Base-by-base conservation (phyloP, 441 rosid genomes). In the Arabidopsis hybrid region DNA sequence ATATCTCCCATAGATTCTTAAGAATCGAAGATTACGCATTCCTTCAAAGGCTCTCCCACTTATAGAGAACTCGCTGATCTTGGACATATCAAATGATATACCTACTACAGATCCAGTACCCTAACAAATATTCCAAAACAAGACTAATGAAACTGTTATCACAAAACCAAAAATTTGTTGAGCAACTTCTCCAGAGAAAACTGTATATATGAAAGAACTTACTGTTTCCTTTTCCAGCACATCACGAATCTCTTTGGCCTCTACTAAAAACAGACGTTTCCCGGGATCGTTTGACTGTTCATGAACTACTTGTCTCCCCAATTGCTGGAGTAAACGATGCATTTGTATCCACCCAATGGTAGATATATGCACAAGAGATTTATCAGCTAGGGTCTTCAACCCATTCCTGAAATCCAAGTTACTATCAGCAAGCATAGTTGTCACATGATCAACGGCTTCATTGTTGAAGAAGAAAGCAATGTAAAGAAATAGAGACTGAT, bases 401-500 rank as follows among this genome's bases (percentile, higher is more conserved):
- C 62, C 61, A 31, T 9, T 11, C 13, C 29, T 5, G n/a, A 52
- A 11, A 40, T 52, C 38, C 36, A 55, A 55, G 56, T 64, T 7
- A 10, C 60, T 4, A 17, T 8, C 7, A 5, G 21, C 34, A 1
- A 34, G 32, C 56, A 57, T 56, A 1, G 32, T 9, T 17, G 32
- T 45, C 56, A 69, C 73, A 32, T 29, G 4, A 57, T 0, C 46
- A 8, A 17, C 1, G 1, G 5, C 1, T 31, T 12, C 17, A 42
- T 43, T 7, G 17, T 57, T 42, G 45, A 69, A 69, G 12, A 69
- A 40, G 1, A 14, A 45, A 1, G 73, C 65, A 16, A 69, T 34
- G 45, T 57, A 45, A 1, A 69, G 73, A 10, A 69, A 69, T 0
- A 69, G 1, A 31, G 32, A 14, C 3, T 69, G 17, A 0, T 56